Evolutionary conservation across 306 rosid species (phyloP).

Genomic region (Lathyrus oleraceus): DNA sequence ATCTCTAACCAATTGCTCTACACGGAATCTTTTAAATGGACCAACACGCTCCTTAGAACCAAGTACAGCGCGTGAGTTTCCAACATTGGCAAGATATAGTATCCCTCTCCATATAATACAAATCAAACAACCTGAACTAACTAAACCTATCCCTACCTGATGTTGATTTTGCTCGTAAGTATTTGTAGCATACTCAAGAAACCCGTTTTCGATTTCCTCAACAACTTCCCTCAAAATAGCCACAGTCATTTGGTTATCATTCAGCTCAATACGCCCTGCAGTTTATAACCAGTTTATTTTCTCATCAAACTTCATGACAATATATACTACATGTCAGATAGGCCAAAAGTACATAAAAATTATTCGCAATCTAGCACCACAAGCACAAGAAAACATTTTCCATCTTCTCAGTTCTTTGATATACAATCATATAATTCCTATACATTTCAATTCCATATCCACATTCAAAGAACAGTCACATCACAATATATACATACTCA

Average conservation of each 20-base stretch:
- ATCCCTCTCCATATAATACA: background rate
- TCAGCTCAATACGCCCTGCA: background rate
- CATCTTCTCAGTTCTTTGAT: background rate
- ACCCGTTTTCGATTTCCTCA: background rate
- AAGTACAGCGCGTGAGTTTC: background rate
- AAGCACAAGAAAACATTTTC: background rate
- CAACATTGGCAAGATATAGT: background rate
- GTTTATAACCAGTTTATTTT: background rate
- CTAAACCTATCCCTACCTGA: background rate
- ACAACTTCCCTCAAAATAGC: background rate
- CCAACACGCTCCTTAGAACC: background rate
- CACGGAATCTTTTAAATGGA: background rate
- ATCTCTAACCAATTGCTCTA: background rate
- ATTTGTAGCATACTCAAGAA: background rate
- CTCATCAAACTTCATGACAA: background rate
- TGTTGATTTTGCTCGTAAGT: background rate
- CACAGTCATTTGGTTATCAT: background rate
- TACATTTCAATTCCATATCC: background rate
- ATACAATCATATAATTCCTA: background rate
- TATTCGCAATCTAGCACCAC: background rate
- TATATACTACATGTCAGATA: background rate
- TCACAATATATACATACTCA: background rate
- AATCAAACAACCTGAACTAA: background rate
- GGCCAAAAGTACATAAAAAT: background rate
- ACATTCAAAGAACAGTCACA: background rate